A percentile compares a stretch with the other conserved stretches of the same genome.
Conservation (phyloP, 345 rosid species). For the Ceriops tagal region DNA sequence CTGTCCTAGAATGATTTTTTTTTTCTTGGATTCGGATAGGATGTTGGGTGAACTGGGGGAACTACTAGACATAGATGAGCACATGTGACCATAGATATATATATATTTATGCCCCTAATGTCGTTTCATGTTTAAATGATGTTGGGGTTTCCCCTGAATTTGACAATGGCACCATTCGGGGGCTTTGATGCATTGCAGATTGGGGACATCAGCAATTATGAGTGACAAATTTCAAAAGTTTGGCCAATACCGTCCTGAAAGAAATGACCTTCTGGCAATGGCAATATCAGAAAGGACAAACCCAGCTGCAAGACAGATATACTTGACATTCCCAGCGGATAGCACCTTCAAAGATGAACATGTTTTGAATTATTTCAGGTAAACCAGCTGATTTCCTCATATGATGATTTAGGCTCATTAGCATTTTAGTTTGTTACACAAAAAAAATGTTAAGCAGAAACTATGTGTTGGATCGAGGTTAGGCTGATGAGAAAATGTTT, state of each 20-base stretch:
- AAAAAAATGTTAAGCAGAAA: not conserved
- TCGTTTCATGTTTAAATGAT: not conserved
- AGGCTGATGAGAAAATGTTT: not conserved
- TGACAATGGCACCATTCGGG: not conserved
- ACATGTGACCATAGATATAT: not conserved
- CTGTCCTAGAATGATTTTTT: not conserved
- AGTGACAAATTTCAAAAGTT: slow-evolving; percentile 65
- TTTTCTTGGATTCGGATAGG: not conserved
- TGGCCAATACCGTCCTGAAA: slow-evolving; percentile 49
- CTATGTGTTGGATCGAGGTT: not conserved
- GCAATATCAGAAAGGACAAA: slow-evolving; percentile 64
- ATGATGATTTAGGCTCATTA: not conserved
- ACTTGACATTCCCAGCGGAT: slow-evolving; percentile 95
- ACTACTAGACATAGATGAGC: not conserved
- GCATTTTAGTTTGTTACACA: not conserved
- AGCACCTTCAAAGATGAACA: slow-evolving; percentile 95
- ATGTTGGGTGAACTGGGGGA: not conserved
- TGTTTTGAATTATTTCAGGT: slow-evolving; percentile 91
- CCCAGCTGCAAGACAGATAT: slow-evolving; percentile 86
- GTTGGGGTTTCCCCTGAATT: not conserved
- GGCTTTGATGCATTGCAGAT: slow-evolving; percentile 42
- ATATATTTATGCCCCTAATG: not conserved
- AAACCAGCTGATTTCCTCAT: slow-evolving; percentile 2
- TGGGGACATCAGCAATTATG: slow-evolving; percentile 42
- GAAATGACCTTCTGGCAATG: slow-evolving; percentile 56